These are phyloP conservation scores for Torrubiellomyces zombiae DNA, from an alignment of 2,329 filamentous ascomycete species.

Conservation along the genomic window DNA sequence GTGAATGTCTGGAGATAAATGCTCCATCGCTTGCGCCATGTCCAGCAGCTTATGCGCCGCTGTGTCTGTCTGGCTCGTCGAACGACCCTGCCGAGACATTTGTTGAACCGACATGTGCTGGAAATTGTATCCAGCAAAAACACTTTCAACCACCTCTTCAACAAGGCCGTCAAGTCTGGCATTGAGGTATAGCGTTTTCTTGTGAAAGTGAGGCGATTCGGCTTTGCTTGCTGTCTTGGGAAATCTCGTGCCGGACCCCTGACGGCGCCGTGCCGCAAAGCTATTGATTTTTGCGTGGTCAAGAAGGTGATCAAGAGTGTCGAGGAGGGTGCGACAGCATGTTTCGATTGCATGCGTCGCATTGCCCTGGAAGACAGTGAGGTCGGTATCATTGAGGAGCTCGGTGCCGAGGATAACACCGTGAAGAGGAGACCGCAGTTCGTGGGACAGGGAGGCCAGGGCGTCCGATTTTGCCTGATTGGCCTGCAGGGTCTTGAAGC, in stretches of 20 bases:
- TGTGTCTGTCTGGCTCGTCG: constrained; percentile 3
- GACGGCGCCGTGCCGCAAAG: constrained; percentile 6
- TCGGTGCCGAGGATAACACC: constrained; percentile 39
- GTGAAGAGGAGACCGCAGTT: constrained; percentile 43
- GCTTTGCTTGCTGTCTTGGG: constrained; percentile 1
- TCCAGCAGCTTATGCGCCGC: constrained; percentile 9
- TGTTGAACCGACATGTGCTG: constrained; percentile 10
- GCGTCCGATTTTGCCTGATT: constrained; percentile 38
- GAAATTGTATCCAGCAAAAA: constrained; percentile 27
- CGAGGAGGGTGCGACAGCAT: constrained; percentile 32
- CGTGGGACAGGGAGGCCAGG: constrained; percentile 42
- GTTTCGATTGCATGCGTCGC: constrained; percentile 31
- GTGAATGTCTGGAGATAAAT: constrained; percentile 4
- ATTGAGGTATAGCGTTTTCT: constrained; percentile 7
- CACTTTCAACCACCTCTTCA: constrained; percentile 29
- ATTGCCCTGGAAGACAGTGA: constrained; percentile 28
- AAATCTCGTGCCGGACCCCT: constrained; percentile 1
- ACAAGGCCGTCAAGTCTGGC: constrained; percentile 22
- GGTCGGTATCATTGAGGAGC: constrained; percentile 31
- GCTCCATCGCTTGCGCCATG: constrained; percentile 25
- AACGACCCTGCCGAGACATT: constrained; percentile 4
- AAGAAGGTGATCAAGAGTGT: constrained; percentile 35
- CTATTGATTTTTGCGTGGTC: constrained; percentile 39
- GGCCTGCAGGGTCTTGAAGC: constrained; percentile 19
- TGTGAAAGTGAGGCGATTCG: constrained; percentile 2